Base-by-base conservation (phyloP, 257 asterid genomes). In the Capsicum chinense region DNA sequence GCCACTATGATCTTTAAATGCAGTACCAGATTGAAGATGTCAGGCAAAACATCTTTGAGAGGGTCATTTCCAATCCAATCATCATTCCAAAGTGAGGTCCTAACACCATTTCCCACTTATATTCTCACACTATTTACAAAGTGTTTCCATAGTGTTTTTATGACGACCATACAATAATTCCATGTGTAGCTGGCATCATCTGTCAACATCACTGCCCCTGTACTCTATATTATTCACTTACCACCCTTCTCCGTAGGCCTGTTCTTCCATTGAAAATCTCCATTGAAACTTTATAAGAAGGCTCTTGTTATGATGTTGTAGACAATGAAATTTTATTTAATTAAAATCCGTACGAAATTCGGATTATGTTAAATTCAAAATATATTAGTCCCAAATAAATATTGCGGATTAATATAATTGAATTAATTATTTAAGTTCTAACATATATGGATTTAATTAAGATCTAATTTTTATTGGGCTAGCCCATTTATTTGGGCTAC, bases 51-150 rank as follows among this genome's bases (percentile, higher is more conserved):
- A 64, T 64, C 71, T 64, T 64, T 26, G 71, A 64, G 6, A 26
- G 71, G 16, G 9, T 64, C 71, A 64, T 64, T 64, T 64, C 17
- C n/a, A 64, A 64, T 26, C 44, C 47, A 64, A 12, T 64, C 44
- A 64, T 64, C 71, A 26, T 64, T 64, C 70, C 71, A 26, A 64
- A 26, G 33, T 33, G 71, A 64, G 71, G 71, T 64, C 71, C 71
- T 64, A 64, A 33, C 44, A 64, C 44, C 44, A 33, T 64, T 62
- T 64, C 17, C 71, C 71, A 12, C 71, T 64, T 37, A 26, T 64
- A 64, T 64, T 44, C 71, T 64, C 71, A 64, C n/a, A 26, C 70
- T 64, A 35, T 26, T 63, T 26, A 26, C 44, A 64, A 64, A 64
- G 44, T 64, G 4, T 64, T 26, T 64, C 71, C 71, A 26, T 26